These are phyloP conservation scores for Diatrype stigma DNA, from an alignment of 2,329 filamentous ascomycete species.

Conservation along the genomic window DNA sequence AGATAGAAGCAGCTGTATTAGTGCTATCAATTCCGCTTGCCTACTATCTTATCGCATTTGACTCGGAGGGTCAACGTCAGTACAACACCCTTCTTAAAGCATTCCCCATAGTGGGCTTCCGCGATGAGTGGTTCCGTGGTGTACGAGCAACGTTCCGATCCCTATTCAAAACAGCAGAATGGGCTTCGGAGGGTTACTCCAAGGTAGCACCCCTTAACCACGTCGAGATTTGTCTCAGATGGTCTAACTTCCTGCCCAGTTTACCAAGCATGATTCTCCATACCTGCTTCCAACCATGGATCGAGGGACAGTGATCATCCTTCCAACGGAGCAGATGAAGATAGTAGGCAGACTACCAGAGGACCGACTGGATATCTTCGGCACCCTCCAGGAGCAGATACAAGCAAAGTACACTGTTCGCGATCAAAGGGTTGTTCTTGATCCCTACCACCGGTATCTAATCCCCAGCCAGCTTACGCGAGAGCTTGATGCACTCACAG, in stretches of 20 bases:
- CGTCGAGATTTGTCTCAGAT: too few relatives aligned
- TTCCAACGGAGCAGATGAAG: slow-evolving; percentile 1
- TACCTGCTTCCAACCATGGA: slow-evolving; percentile 2
- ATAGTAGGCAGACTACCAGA: slow-evolving; percentile 1
- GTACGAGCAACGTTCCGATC: slow-evolving; percentile 3
- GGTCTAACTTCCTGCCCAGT: neutral
- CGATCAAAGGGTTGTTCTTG: slow-evolving; percentile 1
- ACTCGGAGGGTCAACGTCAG: neutral
- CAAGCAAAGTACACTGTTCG: slow-evolving; percentile 3
- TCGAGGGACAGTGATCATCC: neutral
- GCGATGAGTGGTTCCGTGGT: slow-evolving; percentile 1
- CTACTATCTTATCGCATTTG: neutral
- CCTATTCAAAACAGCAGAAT: slow-evolving; percentile 6
- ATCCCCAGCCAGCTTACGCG: slow-evolving; percentile 7
- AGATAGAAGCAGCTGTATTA: too few relatives aligned
- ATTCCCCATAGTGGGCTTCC: neutral
- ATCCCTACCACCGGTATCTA: slow-evolving; percentile 6
- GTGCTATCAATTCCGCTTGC: neutral
- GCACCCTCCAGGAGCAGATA: slow-evolving; percentile 4
- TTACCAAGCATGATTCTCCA: slow-evolving; percentile 1
- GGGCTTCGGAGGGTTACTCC: slow-evolving; percentile 5
- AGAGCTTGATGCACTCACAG: slow-evolving; percentile 1
- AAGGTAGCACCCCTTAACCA: slow-evolving; percentile 1
- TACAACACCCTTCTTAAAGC: neutral
- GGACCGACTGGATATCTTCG: slow-evolving; percentile 2